Evolutionary conservation across 2,329 filamentous ascomycete species (phyloP).

Genomic region (Epichloe typhina): DNA sequence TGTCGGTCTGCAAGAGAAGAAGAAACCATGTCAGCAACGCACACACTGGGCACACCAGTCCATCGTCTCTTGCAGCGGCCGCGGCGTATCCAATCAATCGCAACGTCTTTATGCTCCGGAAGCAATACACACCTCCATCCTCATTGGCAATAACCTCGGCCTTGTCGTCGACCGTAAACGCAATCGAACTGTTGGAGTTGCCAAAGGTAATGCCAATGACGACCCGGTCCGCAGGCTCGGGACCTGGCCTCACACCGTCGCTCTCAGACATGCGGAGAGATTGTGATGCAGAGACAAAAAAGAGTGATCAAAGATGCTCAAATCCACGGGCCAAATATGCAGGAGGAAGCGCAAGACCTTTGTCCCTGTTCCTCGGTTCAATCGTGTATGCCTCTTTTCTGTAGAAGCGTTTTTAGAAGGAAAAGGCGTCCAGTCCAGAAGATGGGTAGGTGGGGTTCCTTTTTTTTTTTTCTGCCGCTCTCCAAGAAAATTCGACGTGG

Average conservation of each 20-base stretch:
- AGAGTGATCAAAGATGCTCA: background rate
- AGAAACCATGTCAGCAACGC: background rate
- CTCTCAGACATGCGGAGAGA: conserved; percentile 32
- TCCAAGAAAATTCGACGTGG: conserved; percentile 11
- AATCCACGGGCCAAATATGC: background rate
- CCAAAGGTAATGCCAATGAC: conserved; percentile 96
- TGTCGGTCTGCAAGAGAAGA: conserved; percentile 59
- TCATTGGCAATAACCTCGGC: conserved; percentile 98
- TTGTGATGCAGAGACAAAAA: background rate
- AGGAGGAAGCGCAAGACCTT: background rate
- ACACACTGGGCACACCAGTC: background rate
- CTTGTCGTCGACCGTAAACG: conserved; percentile 84
- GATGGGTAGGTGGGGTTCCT: conserved; percentile 6
- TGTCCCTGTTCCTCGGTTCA: background rate
- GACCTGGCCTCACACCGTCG: conserved; percentile 27
- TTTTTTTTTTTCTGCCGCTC: background rate
- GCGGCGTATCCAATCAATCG: background rate
- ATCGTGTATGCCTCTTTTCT: background rate
- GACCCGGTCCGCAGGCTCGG: conserved; percentile 44
- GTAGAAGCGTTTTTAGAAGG: background rate
- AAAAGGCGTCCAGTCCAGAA: background rate
- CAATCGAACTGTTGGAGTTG: conserved; percentile 97
- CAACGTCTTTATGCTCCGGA: background rate
- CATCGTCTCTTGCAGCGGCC: background rate
- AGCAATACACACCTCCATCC: conserved; percentile 66